A percentile compares a stretch with the other conserved stretches of the same genome.
phyloP scores from a whole-genome alignment of 495 filamentous ascomycete species.

The Penicillium nucicola region DNA sequence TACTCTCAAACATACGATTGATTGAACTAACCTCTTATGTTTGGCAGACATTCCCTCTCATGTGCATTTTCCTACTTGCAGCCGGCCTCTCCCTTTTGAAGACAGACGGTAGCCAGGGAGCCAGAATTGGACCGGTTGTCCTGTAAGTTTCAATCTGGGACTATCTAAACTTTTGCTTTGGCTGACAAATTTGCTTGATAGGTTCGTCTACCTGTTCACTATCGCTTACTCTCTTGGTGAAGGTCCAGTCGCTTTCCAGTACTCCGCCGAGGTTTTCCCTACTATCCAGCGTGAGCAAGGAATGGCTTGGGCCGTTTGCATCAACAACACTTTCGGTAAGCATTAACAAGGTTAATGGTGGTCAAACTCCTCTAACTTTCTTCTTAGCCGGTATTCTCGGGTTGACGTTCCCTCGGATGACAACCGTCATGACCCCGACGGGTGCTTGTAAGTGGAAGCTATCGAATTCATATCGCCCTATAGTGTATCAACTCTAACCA shows the following conservation, averaged over 20 bases:
- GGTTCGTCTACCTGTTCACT: constrained; percentile 42
- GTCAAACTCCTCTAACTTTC: constrained; percentile 3
- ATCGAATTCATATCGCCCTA: no score
- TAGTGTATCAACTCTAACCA: background rate
- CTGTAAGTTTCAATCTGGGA: constrained; percentile 18
- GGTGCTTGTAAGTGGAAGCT: constrained; percentile 44
- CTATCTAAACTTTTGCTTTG: background rate
- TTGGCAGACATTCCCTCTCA: constrained; percentile 75
- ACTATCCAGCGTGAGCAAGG: constrained; percentile 45
- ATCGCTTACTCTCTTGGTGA: constrained; percentile 45
- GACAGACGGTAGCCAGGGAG: constrained; percentile 8
- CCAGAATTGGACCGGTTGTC: constrained; percentile 25
- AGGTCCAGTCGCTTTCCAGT: constrained; percentile 51
- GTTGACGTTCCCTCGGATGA: constrained; percentile 50
- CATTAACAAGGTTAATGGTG: background rate
- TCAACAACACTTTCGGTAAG: constrained; percentile 46
- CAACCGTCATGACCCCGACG: constrained; percentile 42
- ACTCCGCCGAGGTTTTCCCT: constrained; percentile 52
- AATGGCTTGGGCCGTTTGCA: constrained; percentile 44
- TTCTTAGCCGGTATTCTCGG: constrained; percentile 37
- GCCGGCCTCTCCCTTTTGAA: constrained; percentile 59
- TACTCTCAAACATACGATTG: background rate
- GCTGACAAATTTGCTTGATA: constrained; percentile 5
- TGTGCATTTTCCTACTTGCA: constrained; percentile 67
- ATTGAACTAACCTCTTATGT: constrained; percentile 35